These are phyloP conservation scores for Venturiaceae sp. DNA, from an alignment of 2,329 filamentous ascomycete genomes.

Conservation along the genomic window DNA sequence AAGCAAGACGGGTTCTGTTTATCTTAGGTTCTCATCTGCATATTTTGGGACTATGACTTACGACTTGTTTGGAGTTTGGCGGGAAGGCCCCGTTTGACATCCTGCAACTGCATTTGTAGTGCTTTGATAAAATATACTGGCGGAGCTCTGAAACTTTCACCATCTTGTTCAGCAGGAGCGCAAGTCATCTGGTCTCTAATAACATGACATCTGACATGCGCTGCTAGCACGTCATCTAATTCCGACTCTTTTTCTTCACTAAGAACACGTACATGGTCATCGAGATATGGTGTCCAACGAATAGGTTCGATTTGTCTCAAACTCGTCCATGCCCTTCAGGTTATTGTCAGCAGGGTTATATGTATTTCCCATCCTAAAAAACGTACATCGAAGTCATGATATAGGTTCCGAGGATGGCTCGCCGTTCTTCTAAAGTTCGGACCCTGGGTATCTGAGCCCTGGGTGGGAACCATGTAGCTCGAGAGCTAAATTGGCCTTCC, in stretches of 20 bases:
- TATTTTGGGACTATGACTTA: neutral
- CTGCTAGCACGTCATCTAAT: neutral
- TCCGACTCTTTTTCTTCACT: neutral
- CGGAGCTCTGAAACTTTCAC: neutral
- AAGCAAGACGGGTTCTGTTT: neutral
- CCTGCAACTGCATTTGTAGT: neutral
- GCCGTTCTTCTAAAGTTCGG: neutral
- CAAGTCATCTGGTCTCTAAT: neutral
- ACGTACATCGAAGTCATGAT: neutral
- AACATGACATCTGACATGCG: neutral
- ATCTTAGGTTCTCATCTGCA: neutral
- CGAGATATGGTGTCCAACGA: slow-evolving; percentile 1
- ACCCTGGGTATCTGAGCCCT: neutral
- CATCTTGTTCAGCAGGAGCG: neutral
- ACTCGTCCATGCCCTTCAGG: neutral
- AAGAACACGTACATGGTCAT: neutral
- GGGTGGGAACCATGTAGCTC: neutral
- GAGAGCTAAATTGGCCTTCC: neutral
- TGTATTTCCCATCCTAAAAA: no score
- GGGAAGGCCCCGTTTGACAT: neutral
- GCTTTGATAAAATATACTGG: neutral
- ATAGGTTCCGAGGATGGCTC: neutral
- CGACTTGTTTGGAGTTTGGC: neutral
- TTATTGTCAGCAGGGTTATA: neutral
- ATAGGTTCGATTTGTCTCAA: neutral